Evolutionary conservation across 2,329 filamentous ascomycete species (phyloP), one percentile per base, ranked within the genome.

Genomic region (Ophiocordyceps camponoti-saundersi): DNA sequence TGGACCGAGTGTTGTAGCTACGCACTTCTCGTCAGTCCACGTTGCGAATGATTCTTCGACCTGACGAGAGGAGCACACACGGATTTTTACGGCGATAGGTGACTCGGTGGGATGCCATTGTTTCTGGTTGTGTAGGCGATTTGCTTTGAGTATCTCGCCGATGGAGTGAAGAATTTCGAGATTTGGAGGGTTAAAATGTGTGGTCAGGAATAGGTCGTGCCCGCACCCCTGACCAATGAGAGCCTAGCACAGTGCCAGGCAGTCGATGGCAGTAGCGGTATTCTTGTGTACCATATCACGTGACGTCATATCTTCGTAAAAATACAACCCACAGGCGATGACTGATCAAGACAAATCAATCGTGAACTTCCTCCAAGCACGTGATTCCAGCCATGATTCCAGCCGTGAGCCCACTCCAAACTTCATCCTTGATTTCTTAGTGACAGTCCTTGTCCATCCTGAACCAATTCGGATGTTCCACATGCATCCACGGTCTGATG

Each of bases 1-100:
- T 95, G 70, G 86, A 94, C 68, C 77, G 77, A 69, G 90, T 96
- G 82, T 96, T 96, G 85, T 96, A 98, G 67, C 86, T 92, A 64
- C 49, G 49, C 49, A 45, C 49, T 47, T 48, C 47, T 44, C 46
- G 55, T 59, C 51, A 60, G 56, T 55, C 49, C 48, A 45, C 47
- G 46, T 46, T 44, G 36, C n/a, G 18, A 6, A 29, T 29, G 7
- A 29, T 29, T 11, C 15, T 16, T 1, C 2, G 18, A 11, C 4
- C 18, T 10, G 3, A 11, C n/a, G 36, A 20, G 39, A 26, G 41
- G 23, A 49, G 45, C 44, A 80, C 82, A 72, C 79, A 86, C 82
- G 78, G 77, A 74, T 86, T 86, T 67, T 82, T 80, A 67, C 82
- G 80, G 71, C 82, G 80, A 76, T 84, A 79, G 62, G 73, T 77